Evolutionary conservation across 805 yeast species (phyloP).

Genomic region (Yamadazyma endophytica): DNA sequence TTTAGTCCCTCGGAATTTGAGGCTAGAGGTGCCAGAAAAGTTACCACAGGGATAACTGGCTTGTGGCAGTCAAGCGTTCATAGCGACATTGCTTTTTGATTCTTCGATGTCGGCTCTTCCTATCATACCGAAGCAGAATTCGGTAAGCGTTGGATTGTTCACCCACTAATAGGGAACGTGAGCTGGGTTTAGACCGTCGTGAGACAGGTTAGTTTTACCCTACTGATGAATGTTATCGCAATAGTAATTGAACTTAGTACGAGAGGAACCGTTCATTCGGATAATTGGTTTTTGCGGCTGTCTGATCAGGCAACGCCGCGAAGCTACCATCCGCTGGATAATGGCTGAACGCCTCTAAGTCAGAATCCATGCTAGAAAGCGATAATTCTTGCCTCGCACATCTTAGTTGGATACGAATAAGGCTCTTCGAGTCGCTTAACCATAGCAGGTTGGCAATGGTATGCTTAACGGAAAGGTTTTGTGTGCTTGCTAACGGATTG

Average conservation of each 20-base stretch:
- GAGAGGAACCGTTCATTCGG: constrained; percentile 47
- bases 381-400: constrained; percentile 41
- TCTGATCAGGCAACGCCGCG: constrained; percentile 46
- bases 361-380: constrained; percentile 21
- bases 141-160: constrained; percentile 38
- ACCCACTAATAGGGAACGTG: constrained; percentile 47
- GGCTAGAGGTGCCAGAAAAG: constrained; percentile 45
- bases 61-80: constrained; percentile 47
- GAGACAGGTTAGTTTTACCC: constrained; percentile 44
- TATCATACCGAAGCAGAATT: constrained; percentile 46
- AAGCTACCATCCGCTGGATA: constrained; percentile 48
- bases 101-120: constrained; percentile 49
- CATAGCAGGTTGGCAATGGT: constrained; percentile 38
- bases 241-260: constrained; percentile 43
- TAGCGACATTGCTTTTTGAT: constrained; percentile 45
- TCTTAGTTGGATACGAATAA: constrained; percentile 39
- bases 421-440: constrained; percentile 38
- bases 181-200: constrained; percentile 41
- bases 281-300: constrained; percentile 45
- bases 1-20: constrained; percentile 40
- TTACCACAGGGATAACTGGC: constrained; percentile 40
- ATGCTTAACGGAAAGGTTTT: constrained; percentile 34
- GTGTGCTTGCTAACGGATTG: constrained; percentile 39
- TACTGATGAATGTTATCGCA: constrained; percentile 24
- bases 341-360: constrained; percentile 37